phyloP scores from a whole-genome alignment of 2,329 filamentous ascomycete genomes.

The Purpureocillium lavendulum region DNA sequence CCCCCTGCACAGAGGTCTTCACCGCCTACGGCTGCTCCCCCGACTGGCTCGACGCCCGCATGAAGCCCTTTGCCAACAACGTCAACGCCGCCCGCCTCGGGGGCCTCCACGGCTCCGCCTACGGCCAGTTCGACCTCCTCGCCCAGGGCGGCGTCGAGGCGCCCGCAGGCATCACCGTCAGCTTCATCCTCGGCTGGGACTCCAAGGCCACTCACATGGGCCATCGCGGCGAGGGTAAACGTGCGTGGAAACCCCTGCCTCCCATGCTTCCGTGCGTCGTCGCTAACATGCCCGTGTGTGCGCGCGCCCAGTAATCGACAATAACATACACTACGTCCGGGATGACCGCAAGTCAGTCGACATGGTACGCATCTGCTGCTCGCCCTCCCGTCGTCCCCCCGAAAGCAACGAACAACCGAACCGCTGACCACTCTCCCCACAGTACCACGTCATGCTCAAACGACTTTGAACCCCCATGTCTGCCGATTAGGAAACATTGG shows the following conservation, averaged over 20 bases:
- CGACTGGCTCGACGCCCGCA: conserved; percentile 19
- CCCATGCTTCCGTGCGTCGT: neutral
- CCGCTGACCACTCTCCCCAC: neutral
- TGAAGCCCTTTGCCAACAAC: conserved; percentile 17
- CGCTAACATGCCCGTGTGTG: too few relatives aligned
- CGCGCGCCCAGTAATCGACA: conserved; percentile 20
- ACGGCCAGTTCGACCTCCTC: conserved; percentile 23
- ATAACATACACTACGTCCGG: conserved; percentile 24
- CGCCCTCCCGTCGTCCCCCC: too few relatives aligned
- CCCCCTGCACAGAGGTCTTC: conserved; percentile 30
- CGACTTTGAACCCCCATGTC: conserved; percentile 4
- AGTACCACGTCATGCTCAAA: conserved; percentile 19
- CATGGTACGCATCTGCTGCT: conserved; percentile 17
- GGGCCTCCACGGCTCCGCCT: conserved; percentile 23
- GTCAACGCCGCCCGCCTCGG: conserved; percentile 13
- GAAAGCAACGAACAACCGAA: too few relatives aligned
- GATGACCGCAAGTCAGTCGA: conserved; percentile 19
- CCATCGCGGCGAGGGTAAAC: conserved; percentile 20
- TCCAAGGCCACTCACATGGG: conserved; percentile 27
- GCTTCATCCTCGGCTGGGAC: conserved; percentile 30
- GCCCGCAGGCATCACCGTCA: conserved; percentile 19
- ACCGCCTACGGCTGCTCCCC: conserved; percentile 23
- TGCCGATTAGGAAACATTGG: too few relatives aligned
- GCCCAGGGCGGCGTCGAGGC: conserved; percentile 16
- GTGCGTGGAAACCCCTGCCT: conserved; percentile 11